Conservation (phyloP, 805 yeast species). For the Sungouiozyma ichnusensis region DNA sequence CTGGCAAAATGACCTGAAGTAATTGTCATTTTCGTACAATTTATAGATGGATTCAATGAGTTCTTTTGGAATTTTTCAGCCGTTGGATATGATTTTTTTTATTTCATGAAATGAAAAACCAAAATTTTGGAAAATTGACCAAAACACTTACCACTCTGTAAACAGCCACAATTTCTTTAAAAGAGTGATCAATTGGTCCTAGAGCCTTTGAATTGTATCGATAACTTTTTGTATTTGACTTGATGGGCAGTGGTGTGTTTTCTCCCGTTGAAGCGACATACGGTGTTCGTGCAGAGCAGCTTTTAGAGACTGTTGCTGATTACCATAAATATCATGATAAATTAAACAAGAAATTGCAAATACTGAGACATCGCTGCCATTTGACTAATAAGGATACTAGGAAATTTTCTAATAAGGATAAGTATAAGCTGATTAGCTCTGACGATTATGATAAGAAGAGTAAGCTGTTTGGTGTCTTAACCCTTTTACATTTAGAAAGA, state of each 20-base stretch:
- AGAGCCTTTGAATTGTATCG: no score
- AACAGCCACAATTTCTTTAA: not conserved
- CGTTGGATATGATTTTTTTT: not conserved
- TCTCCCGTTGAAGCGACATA: constrained; percentile 31
- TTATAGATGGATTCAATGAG: no score
- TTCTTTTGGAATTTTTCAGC: not conserved
- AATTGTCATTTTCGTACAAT: no score
- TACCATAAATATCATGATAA: constrained; percentile 57
- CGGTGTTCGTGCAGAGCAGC: constrained; percentile 49
- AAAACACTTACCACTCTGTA: no score
- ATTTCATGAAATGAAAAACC: not conserved
- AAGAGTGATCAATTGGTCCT: no score
- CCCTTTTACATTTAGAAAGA: constrained; percentile 67
- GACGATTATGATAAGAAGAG: constrained; percentile 43
- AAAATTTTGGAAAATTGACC: not conserved
- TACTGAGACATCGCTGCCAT: constrained; percentile 52
- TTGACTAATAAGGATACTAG: constrained; percentile 60
- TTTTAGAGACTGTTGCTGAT: constrained; percentile 59
- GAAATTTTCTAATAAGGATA: constrained; percentile 40
- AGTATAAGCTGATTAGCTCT: constrained; percentile 35
- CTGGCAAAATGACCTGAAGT: no score
- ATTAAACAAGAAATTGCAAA: constrained; percentile 48
- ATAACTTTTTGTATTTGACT: no score
- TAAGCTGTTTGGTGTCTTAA: constrained; percentile 42
- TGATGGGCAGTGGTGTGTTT: constrained; percentile 7